Conservation (phyloP, 805 yeast species). For the Yarrowia deformans region DNA sequence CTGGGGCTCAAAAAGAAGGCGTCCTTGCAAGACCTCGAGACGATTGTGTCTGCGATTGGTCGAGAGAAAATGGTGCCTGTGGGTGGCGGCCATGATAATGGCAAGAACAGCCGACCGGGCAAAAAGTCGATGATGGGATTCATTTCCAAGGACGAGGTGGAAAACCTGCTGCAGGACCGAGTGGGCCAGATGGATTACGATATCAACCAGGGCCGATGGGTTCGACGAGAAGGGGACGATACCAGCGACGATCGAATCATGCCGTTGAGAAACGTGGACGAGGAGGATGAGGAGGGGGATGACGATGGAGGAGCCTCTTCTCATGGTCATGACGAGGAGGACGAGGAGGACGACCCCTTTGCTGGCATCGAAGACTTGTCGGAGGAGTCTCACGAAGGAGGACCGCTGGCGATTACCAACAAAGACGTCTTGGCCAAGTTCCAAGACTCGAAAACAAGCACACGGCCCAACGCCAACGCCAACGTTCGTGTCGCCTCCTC, state of each 20-base stretch:
- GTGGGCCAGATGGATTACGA: conserved; percentile 35
- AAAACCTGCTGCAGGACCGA: conserved; percentile 12
- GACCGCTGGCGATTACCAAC: not conserved
- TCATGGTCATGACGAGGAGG: not conserved
- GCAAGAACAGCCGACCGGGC: not conserved
- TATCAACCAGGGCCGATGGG: conserved; percentile 4
- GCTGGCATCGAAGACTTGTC: conserved; percentile 1
- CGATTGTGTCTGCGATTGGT: conserved; percentile 4
- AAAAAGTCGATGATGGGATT: conserved; percentile 32
- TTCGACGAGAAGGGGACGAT: not conserved
- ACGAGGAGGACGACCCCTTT: not conserved
- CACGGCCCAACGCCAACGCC: conserved; percentile 1
- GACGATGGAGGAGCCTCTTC: not conserved
- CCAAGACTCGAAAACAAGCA: not conserved
- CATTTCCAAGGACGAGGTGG: conserved; percentile 29
- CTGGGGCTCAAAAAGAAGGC: conserved; percentile 14
- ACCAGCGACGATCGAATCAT: conserved; percentile 12
- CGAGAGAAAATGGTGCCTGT: conserved; percentile 25
- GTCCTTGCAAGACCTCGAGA: conserved; percentile 17
- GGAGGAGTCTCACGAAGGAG: not conserved
- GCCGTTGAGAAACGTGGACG: conserved; percentile 18
- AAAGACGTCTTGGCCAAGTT: conserved; percentile 3
- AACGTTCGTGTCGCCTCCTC: conserved; percentile 7
- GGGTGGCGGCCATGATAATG: not conserved
- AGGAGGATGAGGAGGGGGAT: not conserved